These are phyloP conservation scores for Fusarium sp. DNA, from an alignment of 2,329 filamentous ascomycete genomes.

Conservation along the genomic window DNA sequence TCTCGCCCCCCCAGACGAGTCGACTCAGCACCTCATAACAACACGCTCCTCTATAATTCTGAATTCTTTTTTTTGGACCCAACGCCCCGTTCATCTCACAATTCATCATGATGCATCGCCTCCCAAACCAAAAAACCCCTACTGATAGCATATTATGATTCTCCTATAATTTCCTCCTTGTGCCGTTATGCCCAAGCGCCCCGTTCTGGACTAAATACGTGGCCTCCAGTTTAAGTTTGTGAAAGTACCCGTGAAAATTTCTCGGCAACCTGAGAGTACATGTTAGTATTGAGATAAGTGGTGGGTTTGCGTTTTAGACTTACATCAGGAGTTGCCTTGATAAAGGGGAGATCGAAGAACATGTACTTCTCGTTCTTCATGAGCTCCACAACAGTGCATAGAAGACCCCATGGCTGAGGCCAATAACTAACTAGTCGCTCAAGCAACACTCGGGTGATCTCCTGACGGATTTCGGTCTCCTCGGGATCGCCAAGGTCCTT, in stretches of 20 bases:
- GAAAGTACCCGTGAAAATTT: slow-evolving; percentile 53
- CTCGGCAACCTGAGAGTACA: slow-evolving; percentile 50
- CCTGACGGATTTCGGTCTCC: slow-evolving; percentile 85
- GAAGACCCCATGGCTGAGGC: slow-evolving; percentile 95
- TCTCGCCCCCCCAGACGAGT: slow-evolving; percentile 47
- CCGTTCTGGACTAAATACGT: slow-evolving; percentile 4
- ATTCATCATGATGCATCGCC: slow-evolving; percentile 38
- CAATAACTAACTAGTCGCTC: slow-evolving; percentile 90
- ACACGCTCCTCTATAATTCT: slow-evolving; percentile 46
- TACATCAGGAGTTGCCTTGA: slow-evolving; percentile 91
- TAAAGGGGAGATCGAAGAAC: slow-evolving; percentile 93
- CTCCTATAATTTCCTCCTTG: slow-evolving; percentile 32
- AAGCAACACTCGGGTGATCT: slow-evolving; percentile 87
- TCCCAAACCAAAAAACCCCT: slow-evolving; percentile 41
- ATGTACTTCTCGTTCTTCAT: slow-evolving; percentile 90
- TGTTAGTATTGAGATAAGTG: slow-evolving; percentile 17
- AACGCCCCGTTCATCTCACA: slow-evolving; percentile 40
- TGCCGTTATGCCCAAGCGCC: slow-evolving; percentile 26
- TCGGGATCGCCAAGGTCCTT: slow-evolving; percentile 79
- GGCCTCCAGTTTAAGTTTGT: slow-evolving; percentile 43
- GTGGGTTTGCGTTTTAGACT: slow-evolving; percentile 32
- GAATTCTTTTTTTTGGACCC: slow-evolving; percentile 44
- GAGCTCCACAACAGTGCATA: slow-evolving; percentile 88
- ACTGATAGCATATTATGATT: slow-evolving; percentile 30
- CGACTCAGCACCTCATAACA: slow-evolving; percentile 31